These are phyloP conservation scores for Metschnikowia gelsemii DNA, from an alignment of 805 yeast genomes.

Conservation along the genomic window DNA sequence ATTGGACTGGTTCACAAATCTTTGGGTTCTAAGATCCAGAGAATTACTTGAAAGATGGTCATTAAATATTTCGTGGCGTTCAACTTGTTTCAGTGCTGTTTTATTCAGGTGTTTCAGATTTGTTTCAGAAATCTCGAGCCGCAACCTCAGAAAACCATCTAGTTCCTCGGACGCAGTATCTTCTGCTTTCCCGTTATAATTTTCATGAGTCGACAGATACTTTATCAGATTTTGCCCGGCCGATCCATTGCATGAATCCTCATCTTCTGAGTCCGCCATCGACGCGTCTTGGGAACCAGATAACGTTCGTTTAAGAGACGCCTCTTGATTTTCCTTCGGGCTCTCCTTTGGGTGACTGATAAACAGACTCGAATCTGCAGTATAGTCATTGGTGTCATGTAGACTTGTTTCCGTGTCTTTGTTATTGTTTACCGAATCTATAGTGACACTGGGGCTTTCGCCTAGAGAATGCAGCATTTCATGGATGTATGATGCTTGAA, in stretches of 20 bases:
- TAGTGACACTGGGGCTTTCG: slow-evolving; percentile 2
- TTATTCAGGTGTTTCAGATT: slow-evolving; percentile 2
- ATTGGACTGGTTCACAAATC: background rate
- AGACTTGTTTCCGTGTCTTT: background rate
- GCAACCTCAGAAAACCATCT: slow-evolving; percentile 1
- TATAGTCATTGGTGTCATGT: slow-evolving; percentile 1
- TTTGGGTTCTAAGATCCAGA: background rate
- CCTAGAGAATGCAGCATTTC: slow-evolving; percentile 7
- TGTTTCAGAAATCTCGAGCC: background rate
- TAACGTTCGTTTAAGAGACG: background rate
- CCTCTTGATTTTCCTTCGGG: background rate
- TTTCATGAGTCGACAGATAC: background rate
- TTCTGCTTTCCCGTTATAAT: background rate
- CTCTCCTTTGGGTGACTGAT: slow-evolving; percentile 15
- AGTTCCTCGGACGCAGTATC: background rate
- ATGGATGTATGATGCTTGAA: background rate
- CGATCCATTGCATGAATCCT: background rate
- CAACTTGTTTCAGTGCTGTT: slow-evolving; percentile 5
- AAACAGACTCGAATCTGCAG: slow-evolving; percentile 23
- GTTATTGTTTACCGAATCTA: background rate
- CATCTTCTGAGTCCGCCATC: background rate
- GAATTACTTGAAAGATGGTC: background rate
- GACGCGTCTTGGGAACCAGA: slow-evolving; percentile 8
- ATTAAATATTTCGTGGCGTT: background rate
- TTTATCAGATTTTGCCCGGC: background rate